phyloP scores from a whole-genome alignment of 225 moss, liverwort and hornwort species.

The Polytrichum formosum region DNA sequence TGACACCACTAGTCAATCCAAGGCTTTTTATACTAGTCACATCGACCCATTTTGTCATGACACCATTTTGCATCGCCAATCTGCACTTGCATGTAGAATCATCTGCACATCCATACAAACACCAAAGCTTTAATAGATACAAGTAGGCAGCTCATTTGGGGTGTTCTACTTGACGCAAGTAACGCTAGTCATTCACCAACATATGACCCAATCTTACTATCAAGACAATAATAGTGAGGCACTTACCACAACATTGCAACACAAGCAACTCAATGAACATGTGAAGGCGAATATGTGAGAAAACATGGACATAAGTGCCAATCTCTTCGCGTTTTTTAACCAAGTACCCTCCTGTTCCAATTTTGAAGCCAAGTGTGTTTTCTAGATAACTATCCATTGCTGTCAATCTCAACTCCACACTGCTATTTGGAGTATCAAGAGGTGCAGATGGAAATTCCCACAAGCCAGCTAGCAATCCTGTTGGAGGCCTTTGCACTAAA shows the following conservation, averaged over 20 bases:
- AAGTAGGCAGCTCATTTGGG: not conserved
- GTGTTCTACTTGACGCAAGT: not conserved
- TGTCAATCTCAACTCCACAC: conserved; percentile 30
- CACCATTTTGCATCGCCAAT: conserved; percentile 13
- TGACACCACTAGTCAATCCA: conserved; percentile 86
- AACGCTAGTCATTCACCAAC: too few relatives aligned
- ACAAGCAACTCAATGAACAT: conserved; percentile 83
- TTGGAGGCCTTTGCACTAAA: conserved; percentile 69
- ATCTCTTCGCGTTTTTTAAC: conserved; percentile 55
- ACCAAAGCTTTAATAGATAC: not conserved
- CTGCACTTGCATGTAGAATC: conserved; percentile 13
- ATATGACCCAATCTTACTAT: too few relatives aligned
- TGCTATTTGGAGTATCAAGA: conserved; percentile 40
- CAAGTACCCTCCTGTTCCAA: conserved; percentile 20
- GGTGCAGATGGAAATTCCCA: conserved; percentile 97
- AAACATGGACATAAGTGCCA: conserved; percentile 72
- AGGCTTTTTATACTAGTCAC: conserved; percentile 36
- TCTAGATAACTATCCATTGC: conserved; percentile 69
- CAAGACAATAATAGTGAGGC: not conserved
- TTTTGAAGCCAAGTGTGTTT: conserved; percentile 39
- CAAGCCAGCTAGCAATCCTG: conserved; percentile 87
- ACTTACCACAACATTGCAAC: conserved; percentile 44
- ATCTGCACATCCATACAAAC: conserved; percentile 27
- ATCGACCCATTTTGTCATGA: conserved; percentile 70
- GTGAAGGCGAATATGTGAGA: conserved; percentile 91